Evolutionary conservation across 139 green algal genomes (phyloP).

Genomic region (Chlamydomonas sp.): DNA sequence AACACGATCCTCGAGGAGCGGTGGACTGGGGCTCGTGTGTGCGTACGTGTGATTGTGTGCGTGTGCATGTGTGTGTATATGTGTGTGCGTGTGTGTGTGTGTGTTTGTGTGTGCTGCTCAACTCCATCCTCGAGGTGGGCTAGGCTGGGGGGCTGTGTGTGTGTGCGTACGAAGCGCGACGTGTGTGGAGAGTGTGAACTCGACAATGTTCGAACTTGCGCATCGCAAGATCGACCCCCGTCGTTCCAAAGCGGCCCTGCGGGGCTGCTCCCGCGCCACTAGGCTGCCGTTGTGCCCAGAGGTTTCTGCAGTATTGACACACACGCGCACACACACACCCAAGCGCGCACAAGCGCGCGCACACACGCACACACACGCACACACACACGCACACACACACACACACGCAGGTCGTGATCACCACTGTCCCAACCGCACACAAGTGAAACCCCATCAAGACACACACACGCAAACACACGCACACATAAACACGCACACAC

Average conservation of each 20-base stretch:
- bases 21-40: not conserved
- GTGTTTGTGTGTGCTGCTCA: constrained; percentile 38
- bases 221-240: too few relatives aligned
- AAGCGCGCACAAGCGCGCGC: too few relatives aligned
- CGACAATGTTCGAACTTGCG: too few relatives aligned
- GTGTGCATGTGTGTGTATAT: not conserved
- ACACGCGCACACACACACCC: too few relatives aligned
- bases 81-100: constrained; percentile 68
- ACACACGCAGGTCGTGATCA: not conserved
- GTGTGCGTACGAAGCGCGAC: too few relatives aligned
- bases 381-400: not conserved
- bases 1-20: constrained; percentile 40
- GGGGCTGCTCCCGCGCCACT: too few relatives aligned
- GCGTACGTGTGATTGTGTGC: not conserved
- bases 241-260: too few relatives aligned
- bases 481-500: not conserved
- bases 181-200: too few relatives aligned
- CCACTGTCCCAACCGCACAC: not conserved
- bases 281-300: too few relatives aligned
- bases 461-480: not conserved
- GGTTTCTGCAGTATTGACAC: too few relatives aligned
- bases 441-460: not conserved
- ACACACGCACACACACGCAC: not conserved
- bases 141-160: too few relatives aligned
- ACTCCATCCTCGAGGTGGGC: too few relatives aligned